Evolutionary conservation across 2,329 filamentous ascomycete genomes (phyloP), one percentile per base, ranked within the genome.

Genomic region (Cladobotryum mycophilum): DNA sequence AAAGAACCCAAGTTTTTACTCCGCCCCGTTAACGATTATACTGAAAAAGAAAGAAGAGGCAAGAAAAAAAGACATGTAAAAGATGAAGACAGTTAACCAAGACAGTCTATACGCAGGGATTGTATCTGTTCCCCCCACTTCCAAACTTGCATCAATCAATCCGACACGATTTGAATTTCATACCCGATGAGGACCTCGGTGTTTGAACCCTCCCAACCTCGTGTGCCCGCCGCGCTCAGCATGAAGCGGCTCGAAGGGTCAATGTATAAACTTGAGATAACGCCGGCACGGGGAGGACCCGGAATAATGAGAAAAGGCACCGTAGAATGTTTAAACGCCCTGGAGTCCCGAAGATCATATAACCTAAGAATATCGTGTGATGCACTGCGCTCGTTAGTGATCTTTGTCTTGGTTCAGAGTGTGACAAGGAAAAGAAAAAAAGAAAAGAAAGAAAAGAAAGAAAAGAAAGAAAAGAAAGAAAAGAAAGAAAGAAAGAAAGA

Each of bases 281-380:
- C 89, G 41, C 92, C 92, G 0, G 91, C 91, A 14, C 89, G 67
- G 0, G 82, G 82, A 0, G 82, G 93, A 0, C 93, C 93, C 0
- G 93, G 93, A 20, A 99, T 85, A 58, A 99, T 96, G n/a, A 96
- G 78, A 67, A 97, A 99, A 0, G 93, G 93, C 0, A 95, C 89
- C 0, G 86, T 84, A 0, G 88, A 88, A 64, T 89, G 86, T 61
- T 85, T 88, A 37, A 78, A 74, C 1, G 76, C 70, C 20, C 79
- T 76, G 33, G 81, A 78, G 47, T 87, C 81, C 42, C 82, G 82
- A 15, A 97, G 74, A 64, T 99, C 93, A 65, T 97, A 99, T 0
- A 99, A 78, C 3, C 93, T 82, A 13, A 99, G 78, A 58, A 97
- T 97, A 63, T 97, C 92, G 64, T 95, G 86, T 0, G 88, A 95